Evolutionary conservation across 1,284 basidiomycete species (phyloP), one percentile per base, ranked within the genome.

Genomic region (Papiliotrema fonsecae): DNA sequence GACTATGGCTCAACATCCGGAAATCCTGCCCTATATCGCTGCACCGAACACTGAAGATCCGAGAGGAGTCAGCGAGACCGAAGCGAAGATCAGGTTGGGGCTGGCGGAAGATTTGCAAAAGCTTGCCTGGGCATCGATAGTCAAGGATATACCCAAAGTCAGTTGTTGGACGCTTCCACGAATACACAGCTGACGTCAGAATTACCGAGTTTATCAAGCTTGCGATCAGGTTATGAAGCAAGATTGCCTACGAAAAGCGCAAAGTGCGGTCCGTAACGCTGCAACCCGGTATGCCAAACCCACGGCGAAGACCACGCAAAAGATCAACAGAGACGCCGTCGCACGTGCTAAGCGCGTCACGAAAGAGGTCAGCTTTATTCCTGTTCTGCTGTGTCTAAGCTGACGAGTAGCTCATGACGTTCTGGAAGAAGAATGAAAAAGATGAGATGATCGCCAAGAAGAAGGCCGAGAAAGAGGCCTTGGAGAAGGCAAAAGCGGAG

Each of bases 401-500:
- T 54, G 37, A 54, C 43, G 9, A 16, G 14, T 38, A 94, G 77
- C 92, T 97, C 85, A 83, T 96, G 59, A 84, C 92, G 26, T 96
- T 92, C 76, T 97, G 92, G 91, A 90, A 88, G 76, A 93, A 92
- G 76, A 97, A 97, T 65, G 94, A 98, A 72, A 92, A 93, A 68
- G 74, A 76, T 70, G 93, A 97, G 75, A 79, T 92, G 47, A 91
- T 97, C 54, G 82, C 90, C 26, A 84, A 92, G 55, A 91, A 88
- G 70, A 87, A 88, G 51, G 93, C 96, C 57, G 92, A 97, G 70
- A 93, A 92, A 69, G 91, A 94, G 70, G 89, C 89, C 5, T 79
- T 85, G 56, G 91, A 96, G 61, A 82, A 87, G 44, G 83, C 91
- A 34, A 92, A 88, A 73, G 78, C 91, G 36, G 96, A 98, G 72